Evolutionary conservation across 2,329 filamentous ascomycete genomes (phyloP), one percentile per base, ranked within the genome.

Genomic region (Colletotrichum magnum): DNA sequence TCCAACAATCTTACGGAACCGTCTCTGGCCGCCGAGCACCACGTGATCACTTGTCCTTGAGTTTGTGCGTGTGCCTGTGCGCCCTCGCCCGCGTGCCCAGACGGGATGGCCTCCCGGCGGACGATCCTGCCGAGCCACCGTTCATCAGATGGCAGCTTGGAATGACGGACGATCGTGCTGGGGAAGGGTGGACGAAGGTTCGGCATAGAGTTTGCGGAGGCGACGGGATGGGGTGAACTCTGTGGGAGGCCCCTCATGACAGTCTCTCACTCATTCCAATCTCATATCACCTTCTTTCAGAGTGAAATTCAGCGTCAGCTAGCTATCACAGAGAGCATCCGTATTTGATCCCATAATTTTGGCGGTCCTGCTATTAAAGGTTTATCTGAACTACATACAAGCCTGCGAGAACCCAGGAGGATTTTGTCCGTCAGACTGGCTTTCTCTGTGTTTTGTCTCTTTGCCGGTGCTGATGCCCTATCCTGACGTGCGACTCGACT

Each of bases 361-460:
- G 39, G 60, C 47, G 51, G 32, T 67, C 12, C 45, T 69, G 56
- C 21, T 67, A 69, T 69, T 69, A 69, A 69, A 67, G 36, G 56
- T 57, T 50, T 69, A 67, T 57, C 24, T 57, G 43, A 60, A 57
- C 50, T 68, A 64, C 47, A 32, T 53, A 47, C 60, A 68, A 58
- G 64, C 36, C 60, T 52, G 39, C 13, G 36, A 52, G 36, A 52
- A 51, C 45, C 36, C 15, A 53, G 36, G n/a, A 7, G 57, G 32
- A 26, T 24, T 13, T 32, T 45, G 36, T 28, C 39, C 47, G 18
- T 24, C 53, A 58, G 47, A 41, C 53, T 52, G 58, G 51, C 45
- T 26, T 21, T 64, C 26, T 58, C 39, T 41, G 45, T 36, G 28
- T 58, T 53, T 51, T 21, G 39, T 28, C 32, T 24, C 36, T 28